phyloP scores from a whole-genome alignment of 2,329 filamentous ascomycete genomes.

The Colletotrichum neosansevieriae region DNA sequence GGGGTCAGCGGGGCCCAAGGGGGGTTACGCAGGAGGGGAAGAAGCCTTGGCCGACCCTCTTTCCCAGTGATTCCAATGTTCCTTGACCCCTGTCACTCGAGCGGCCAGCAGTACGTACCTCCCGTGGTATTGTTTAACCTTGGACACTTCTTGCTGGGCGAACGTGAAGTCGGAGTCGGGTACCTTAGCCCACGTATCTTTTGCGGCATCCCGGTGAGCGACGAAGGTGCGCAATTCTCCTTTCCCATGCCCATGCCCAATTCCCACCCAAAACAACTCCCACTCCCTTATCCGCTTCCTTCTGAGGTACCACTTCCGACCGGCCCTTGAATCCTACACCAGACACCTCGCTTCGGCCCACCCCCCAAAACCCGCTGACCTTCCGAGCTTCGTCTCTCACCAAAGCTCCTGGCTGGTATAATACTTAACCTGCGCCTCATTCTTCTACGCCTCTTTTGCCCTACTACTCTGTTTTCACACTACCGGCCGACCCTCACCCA shows the following conservation, averaged over 20 bases:
- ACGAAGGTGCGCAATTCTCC: constrained; percentile 39
- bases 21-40: constrained; percentile 4
- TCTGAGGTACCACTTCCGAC: constrained; percentile 1
- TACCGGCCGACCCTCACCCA: not conserved
- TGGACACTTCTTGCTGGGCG: constrained; percentile 10
- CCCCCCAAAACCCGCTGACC: constrained; percentile 36
- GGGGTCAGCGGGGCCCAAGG: constrained; percentile 16
- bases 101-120: not conserved
- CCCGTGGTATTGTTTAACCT: constrained; percentile 9
- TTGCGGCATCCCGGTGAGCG: constrained; percentile 32
- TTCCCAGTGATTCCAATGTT: constrained; percentile 19
- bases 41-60: constrained; percentile 33
- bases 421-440: constrained; percentile 36
- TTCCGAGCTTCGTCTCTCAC: constrained; percentile 31
- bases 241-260: constrained; percentile 40
- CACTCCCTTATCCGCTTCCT: constrained; percentile 24
- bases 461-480: not conserved
- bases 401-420: constrained; percentile 30
- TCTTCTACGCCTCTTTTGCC: not conserved
- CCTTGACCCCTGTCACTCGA: constrained; percentile 21
- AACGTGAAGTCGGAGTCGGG: not conserved
- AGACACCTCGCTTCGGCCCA: constrained; percentile 35
- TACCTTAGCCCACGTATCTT: constrained; percentile 37
- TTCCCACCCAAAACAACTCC: constrained; percentile 30
- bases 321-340: constrained; percentile 12